Evolutionary conservation across 768 basidiomycete species (phyloP).

Genomic region (Agaricus blazei): DNA sequence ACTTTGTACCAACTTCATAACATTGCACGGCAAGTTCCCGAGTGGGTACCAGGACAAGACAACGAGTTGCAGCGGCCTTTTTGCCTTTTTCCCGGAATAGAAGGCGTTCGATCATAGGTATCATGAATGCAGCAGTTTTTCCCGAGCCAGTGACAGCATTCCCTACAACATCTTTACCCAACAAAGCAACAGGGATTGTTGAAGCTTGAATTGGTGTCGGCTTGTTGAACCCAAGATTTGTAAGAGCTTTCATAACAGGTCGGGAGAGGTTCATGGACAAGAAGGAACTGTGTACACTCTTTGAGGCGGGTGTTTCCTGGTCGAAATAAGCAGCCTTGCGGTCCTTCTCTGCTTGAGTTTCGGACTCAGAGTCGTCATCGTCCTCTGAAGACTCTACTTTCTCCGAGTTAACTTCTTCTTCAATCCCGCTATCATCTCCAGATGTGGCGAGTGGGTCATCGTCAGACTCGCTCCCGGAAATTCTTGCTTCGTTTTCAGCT

Average conservation of each 20-base stretch:
- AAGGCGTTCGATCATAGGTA: constrained; percentile 91
- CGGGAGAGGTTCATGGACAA: constrained; percentile 93
- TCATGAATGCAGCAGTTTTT: constrained; percentile 96
- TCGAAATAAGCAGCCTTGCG: constrained; percentile 91
- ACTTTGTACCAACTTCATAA: constrained; percentile 82
- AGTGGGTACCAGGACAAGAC: constrained; percentile 90
- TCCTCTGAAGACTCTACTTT: constrained; percentile 24
- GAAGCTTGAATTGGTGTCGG: constrained; percentile 97
- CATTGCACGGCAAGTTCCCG: constrained; percentile 96
- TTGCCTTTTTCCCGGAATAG: constrained; percentile 88
- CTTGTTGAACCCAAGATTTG: constrained; percentile 70
- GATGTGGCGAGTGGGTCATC: constrained; percentile 13
- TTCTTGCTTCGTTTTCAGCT: constrained; percentile 24
- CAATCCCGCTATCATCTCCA: constrained; percentile 3
- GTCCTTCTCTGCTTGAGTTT: constrained; percentile 63
- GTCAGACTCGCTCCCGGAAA: constrained; percentile 14
- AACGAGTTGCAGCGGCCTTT: constrained; percentile 81
- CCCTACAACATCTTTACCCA: constrained; percentile 96
- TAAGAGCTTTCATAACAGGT: constrained; percentile 86
- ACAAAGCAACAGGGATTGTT: constrained; percentile 87
- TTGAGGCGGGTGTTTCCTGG: constrained; percentile 38
- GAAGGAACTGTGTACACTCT: constrained; percentile 69
- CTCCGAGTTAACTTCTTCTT: constrained; percentile 27
- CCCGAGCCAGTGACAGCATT: constrained; percentile 96
- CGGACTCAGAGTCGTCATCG: constrained; percentile 31